Percentiles rank a stretch among this genome's conserved stretches.
Conservation (phyloP, 2,329 filamentous ascomycete genomes). For the Aspergillus fijiensis region DNA sequence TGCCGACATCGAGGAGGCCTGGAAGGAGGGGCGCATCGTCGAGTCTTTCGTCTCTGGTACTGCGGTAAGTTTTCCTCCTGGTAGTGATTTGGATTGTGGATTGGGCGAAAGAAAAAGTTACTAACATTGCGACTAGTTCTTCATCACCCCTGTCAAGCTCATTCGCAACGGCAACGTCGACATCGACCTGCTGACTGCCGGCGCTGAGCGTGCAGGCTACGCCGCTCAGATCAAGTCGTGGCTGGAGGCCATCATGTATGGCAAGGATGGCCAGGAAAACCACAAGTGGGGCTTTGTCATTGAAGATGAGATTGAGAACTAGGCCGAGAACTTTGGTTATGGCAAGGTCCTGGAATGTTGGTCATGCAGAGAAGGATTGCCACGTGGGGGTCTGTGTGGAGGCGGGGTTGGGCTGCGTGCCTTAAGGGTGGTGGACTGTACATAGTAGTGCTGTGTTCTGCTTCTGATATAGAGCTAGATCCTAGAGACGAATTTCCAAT, state of each 20-base stretch:
- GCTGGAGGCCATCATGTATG: constrained; percentile 74
- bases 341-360: neutral
- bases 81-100: too few relatives aligned
- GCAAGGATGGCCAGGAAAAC: constrained; percentile 63
- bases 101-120: too few relatives aligned
- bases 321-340: neutral
- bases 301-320: constrained; percentile 53
- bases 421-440: neutral
- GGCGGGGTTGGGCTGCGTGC: neutral
- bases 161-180: constrained; percentile 68
- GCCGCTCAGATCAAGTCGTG: constrained; percentile 59
- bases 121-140: constrained; percentile 54
- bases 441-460: neutral
- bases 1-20: constrained; percentile 69
- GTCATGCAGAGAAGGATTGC: neutral
- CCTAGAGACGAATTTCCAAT: neutral
- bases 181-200: constrained; percentile 51
- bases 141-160: constrained; percentile 66
- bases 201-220: constrained; percentile 33
- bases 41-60: constrained; percentile 88
- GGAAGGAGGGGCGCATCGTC: constrained; percentile 71
- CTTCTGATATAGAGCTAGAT: neutral
- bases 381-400: neutral
- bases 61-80: constrained; percentile 58
- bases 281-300: constrained; percentile 71